Evolutionary conservation across 192 early-diverging fungal species (phyloP).

Genomic region (Phycomyces blakesleeanus): DNA sequence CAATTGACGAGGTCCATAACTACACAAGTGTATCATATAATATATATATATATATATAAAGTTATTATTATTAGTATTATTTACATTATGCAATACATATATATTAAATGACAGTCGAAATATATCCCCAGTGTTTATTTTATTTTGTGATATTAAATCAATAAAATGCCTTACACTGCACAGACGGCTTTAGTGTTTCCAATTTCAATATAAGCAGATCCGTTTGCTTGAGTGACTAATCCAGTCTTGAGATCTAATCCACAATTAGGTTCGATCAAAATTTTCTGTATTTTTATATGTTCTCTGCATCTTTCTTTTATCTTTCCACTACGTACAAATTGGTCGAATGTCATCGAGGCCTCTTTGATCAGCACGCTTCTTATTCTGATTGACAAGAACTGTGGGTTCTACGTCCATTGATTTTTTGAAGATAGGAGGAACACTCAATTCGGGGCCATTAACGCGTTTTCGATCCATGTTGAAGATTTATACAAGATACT

Average conservation of each 20-base stretch:
- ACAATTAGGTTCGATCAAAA: constrained; percentile 18
- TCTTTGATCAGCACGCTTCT: constrained; percentile 42
- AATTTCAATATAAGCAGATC: constrained; percentile 72
- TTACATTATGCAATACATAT: too few relatives aligned
- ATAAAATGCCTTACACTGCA: constrained; percentile 72
- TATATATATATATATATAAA: neutral
- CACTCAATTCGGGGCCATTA: constrained; percentile 49
- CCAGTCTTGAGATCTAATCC: constrained; percentile 65
- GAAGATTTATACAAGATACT: neutral
- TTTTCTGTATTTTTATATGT: neutral
- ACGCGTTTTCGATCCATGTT: constrained; percentile 52
- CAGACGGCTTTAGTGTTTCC: constrained; percentile 72
- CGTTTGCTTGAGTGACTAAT: constrained; percentile 68
- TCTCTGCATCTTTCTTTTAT: too few relatives aligned
- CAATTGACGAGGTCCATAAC: constrained; percentile 69
- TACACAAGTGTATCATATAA: constrained; percentile 19
- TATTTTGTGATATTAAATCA: too few relatives aligned
- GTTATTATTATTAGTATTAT: too few relatives aligned
- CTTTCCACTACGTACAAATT: constrained; percentile 48
- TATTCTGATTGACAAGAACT: constrained; percentile 21
- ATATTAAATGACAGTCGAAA: too few relatives aligned
- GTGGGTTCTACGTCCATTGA: constrained; percentile 24
- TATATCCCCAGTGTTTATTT: too few relatives aligned
- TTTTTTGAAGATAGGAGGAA: constrained; percentile 44
- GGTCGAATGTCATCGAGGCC: constrained; percentile 50